Base-by-base conservation (phyloP, 495 filamentous ascomycete genomes). In the Penicillium paradoxum region DNA sequence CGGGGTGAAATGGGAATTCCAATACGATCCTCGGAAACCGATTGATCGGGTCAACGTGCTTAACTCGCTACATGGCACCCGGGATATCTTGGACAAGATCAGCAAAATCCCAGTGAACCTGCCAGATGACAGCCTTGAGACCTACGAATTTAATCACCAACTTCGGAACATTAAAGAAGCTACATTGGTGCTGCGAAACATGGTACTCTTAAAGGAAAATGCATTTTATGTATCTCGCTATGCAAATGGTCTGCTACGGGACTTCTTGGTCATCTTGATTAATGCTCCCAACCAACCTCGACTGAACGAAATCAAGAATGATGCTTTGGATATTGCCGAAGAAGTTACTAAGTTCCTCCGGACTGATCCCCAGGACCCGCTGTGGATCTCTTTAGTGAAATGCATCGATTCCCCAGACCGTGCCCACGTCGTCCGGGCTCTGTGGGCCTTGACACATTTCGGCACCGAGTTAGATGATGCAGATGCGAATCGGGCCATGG, bases 261-360 rank as follows among this genome's bases (percentile, higher is more conserved):
- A 95, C 58, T 80, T 96, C 39, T 72, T 97, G 33, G 84, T 86
- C 57, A 85, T 96, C 53, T 75, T 88, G 21, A 73, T 97, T 37
- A 87, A 87, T 51, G 78, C 95, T 2, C 93, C 95, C 1, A 73
- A 83, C 8, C 76, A 86, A 48, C 78, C 87, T n/a, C 75, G 80
- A 38, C 74, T 89, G 11, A 83, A 89, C 15, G 95, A 99, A 66
- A 73, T 97, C 42, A 91, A 91, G 66, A 90, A 96, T 59, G 90
- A 91, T 54, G 88, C 88, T 6, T 79, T 97, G 2, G 95, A 99
- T 57, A 95, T 92, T 53, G 89, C 91, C 5, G 93, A 97, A 68
- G 88, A 92, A 58, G 77, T 97, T 18, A 90, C 90, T 6, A 89
- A 83, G 37, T 92, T 83, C 69, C 81, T 93, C 67, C 66, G 71